Percentiles rank a stretch among this genome's conserved stretches.
Conservation (phyloP, 2,329 filamentous ascomycete genomes). For the Xylariaceae sp. region DNA sequence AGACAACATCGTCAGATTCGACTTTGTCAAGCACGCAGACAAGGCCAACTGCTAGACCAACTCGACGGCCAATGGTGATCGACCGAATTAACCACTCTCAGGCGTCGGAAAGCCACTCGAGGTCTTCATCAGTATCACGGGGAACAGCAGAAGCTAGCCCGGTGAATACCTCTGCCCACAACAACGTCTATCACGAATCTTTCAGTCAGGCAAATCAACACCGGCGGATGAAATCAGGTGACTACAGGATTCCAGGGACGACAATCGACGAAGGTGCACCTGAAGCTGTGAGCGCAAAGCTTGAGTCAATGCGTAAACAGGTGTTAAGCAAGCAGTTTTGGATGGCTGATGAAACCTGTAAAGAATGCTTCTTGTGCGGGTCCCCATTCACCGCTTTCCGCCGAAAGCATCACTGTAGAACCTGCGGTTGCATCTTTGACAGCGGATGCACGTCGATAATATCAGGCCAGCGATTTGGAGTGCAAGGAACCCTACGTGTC, state of each 20-base stretch:
- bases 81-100: conserved; percentile 60
- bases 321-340: conserved; percentile 95
- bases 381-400: conserved; percentile 91
- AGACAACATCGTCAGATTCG: conserved; percentile 45
- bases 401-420: conserved; percentile 94
- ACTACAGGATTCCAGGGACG: conserved; percentile 62
- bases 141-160: conserved; percentile 63
- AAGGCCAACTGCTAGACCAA: conserved; percentile 43
- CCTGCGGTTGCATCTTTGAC: conserved; percentile 98
- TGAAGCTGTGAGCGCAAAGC: conserved; percentile 64
- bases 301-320: conserved; percentile 80
- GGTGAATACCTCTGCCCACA: conserved; percentile 65
- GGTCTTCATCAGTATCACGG: conserved; percentile 65
- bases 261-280: conserved; percentile 62
- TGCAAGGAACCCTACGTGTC: conserved; percentile 82
- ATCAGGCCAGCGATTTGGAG: conserved; percentile 84
- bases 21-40: conserved; percentile 36
- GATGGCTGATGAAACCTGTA: conserved; percentile 99
- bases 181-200: conserved; percentile 63
- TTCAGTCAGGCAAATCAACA: conserved; percentile 56
- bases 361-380: conserved; percentile 93
- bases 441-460: conserved; percentile 95
- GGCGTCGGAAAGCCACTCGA: conserved; percentile 54
- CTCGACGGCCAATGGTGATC: conserved; percentile 59
- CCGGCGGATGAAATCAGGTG: conserved; percentile 53